A percentile compares a stretch with the other conserved stretches of the same genome.
Evolutionary conservation across 2,329 filamentous ascomycete species (phyloP).

Genomic region (Fusarium odoratissimum): DNA sequence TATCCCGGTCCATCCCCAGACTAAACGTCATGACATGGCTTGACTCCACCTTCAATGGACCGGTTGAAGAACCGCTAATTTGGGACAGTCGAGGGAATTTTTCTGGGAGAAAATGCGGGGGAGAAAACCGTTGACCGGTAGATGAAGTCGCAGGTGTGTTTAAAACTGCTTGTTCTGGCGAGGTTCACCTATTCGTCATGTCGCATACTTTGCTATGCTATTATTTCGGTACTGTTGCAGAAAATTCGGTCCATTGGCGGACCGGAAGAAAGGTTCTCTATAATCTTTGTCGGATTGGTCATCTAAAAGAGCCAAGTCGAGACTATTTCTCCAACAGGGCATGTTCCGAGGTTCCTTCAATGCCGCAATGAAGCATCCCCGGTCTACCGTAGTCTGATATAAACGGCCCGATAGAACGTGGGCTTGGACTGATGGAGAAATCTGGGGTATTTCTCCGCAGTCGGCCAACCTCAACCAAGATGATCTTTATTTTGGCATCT

Average conservation of each 20-base stretch:
- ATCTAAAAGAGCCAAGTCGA: too few species aligned
- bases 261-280: fast-evolving
- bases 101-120: background rate
- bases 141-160: background rate
- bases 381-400: fast-evolving
- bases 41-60: background rate
- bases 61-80: background rate
- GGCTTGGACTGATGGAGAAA: background rate
- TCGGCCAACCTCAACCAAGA: background rate
- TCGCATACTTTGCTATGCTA: too few species aligned
- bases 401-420: background rate
- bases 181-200: fast-evolving
- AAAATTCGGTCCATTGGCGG: background rate
- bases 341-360: fast-evolving
- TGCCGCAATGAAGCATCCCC: fast-evolving
- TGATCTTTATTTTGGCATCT: too few species aligned
- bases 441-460: background rate
- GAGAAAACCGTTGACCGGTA: background rate
- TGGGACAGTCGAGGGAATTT: background rate
- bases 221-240: fast-evolving
- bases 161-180: background rate
- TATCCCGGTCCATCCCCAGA: background rate
- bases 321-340: fast-evolving
- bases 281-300: fast-evolving
- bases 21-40: constrained; percentile 4